A percentile compares a stretch with the other conserved stretches of the same genome.
Evolutionary conservation across 768 basidiomycete genomes (phyloP).

Genomic region (Boletus reticulatus): DNA sequence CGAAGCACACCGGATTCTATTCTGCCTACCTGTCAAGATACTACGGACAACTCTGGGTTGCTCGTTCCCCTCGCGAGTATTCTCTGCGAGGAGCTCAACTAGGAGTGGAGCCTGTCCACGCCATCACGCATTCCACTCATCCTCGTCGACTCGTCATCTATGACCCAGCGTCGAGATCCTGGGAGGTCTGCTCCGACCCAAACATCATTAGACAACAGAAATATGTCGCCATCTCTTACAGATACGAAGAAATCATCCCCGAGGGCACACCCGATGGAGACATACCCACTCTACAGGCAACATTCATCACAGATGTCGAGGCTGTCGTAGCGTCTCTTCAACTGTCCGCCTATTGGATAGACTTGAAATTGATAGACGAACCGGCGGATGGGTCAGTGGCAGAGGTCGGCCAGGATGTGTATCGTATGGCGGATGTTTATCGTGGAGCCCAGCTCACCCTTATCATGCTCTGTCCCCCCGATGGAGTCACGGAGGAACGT

Average conservation of each 20-base stretch:
- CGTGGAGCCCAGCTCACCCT: slow-evolving; percentile 22
- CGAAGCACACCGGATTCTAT: slow-evolving; percentile 8
- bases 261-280: background rate
- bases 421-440: slow-evolving; percentile 25
- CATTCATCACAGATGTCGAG: slow-evolving; percentile 8
- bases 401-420: slow-evolving; percentile 20
- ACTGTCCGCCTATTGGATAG: slow-evolving; percentile 22
- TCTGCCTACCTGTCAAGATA: slow-evolving; percentile 18
- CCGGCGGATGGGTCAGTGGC: background rate
- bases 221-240: slow-evolving; percentile 22
- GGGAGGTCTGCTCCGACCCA: slow-evolving; percentile 1
- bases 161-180: background rate
- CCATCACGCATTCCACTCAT: slow-evolving; percentile 11
- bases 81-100: slow-evolving; percentile 10
- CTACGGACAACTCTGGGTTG: slow-evolving; percentile 22
- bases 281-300: background rate
- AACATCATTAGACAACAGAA: slow-evolving; percentile 4
- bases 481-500: background rate
- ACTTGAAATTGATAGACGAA: slow-evolving; percentile 3
- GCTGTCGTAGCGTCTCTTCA: slow-evolving; percentile 2
- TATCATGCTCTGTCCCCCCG: slow-evolving; percentile 13
- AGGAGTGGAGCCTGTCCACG: slow-evolving; percentile 1
- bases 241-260: slow-evolving; percentile 9
- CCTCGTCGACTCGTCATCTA: slow-evolving; percentile 19
- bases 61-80: slow-evolving; percentile 21